Base-by-base conservation (phyloP, 306 rosid genomes). In the Castanea mollissima region DNA sequence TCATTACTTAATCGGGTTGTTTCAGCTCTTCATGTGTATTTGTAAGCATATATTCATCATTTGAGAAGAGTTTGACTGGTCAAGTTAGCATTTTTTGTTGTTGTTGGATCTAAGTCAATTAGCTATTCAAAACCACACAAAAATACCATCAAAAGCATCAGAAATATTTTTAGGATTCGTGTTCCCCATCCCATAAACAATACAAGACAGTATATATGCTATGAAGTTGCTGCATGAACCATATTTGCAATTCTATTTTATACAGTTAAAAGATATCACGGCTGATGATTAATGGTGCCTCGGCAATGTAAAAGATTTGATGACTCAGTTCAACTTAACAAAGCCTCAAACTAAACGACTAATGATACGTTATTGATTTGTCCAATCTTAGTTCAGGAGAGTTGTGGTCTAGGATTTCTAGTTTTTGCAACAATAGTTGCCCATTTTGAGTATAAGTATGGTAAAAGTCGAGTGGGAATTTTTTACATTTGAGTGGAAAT, bases 121-220 rank as follows among this genome's bases (percentile, higher is more conserved):
- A 63, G 44, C 16, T 29, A 63, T 38, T 54, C 25, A 25, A 32
- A 82, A 81, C 70, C 46, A 32, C 49, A 55, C 81, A 34, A 79
- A 56, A 49, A 70, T 55, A 23, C 4, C 78, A 74, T 74, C 73
- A 67, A 64, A 54, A 29, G 55, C 31, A 72, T 35, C 8, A 32
- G 74, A 65, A 41, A 75, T 80, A 62, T 72, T 65, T 71, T 56
- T 29, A 73, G 72, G 25, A 57, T 64, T 62, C 21, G 3, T 80
- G 87, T 59, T 83, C 85, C 90, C 82, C 35, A 9, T 19, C 69
- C 69, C 44, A 65, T 71, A 60, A 83, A 83, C 87, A 83, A 21
- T 51, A 58, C 81, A 41, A 21, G 56, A 58, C 81, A 41, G 11
- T 41, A 8, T 2, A 41, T 41, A 78, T 75, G 81, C 75, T 57